A percentile compares a stretch with the other conserved stretches of the same genome.
phyloP scores from a whole-genome alignment of 2,329 filamentous ascomycete genomes.

The Eutypa lata region DNA sequence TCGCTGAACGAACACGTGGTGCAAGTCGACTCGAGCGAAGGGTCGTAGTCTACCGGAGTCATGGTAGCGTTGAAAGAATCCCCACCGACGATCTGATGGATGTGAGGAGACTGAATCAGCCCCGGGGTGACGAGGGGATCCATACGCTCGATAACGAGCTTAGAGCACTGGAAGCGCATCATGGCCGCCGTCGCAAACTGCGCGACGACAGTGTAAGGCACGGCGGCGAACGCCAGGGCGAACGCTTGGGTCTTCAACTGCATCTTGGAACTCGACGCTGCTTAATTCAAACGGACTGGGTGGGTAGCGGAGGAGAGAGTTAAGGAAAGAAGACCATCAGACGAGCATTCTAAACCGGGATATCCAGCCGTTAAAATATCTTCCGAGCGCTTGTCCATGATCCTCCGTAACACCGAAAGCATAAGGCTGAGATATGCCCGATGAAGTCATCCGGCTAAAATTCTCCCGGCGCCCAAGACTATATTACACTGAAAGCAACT shows the following conservation, averaged over 20 bases:
- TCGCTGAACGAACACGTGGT: conserved; percentile 23
- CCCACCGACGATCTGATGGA: conserved; percentile 21
- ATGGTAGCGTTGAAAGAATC: conserved; percentile 22
- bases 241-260: conserved; percentile 14
- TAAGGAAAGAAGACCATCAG: background rate
- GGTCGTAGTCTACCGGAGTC: conserved; percentile 14
- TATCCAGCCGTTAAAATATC: background rate
- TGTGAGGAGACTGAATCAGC: conserved; percentile 20
- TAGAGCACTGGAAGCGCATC: conserved; percentile 21
- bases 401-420: background rate
- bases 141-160: conserved; percentile 24
- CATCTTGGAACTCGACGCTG: conserved; percentile 7
- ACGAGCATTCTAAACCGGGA: background rate
- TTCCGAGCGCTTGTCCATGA: background rate
- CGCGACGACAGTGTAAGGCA: conserved; percentile 13
- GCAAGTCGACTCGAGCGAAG: conserved; percentile 17
- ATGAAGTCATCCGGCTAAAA: background rate
- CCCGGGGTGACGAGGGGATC: conserved; percentile 21
- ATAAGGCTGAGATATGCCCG: background rate
- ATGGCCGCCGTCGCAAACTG: conserved; percentile 17
- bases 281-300: background rate
- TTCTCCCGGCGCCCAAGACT: background rate
- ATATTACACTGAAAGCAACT: background rate
- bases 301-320: background rate
- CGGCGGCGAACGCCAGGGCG: conserved; percentile 13